Percentiles rank a stretch among this genome's conserved stretches.
Conservation (phyloP, 345 rosid species). For the Erodium maritimum region DNA sequence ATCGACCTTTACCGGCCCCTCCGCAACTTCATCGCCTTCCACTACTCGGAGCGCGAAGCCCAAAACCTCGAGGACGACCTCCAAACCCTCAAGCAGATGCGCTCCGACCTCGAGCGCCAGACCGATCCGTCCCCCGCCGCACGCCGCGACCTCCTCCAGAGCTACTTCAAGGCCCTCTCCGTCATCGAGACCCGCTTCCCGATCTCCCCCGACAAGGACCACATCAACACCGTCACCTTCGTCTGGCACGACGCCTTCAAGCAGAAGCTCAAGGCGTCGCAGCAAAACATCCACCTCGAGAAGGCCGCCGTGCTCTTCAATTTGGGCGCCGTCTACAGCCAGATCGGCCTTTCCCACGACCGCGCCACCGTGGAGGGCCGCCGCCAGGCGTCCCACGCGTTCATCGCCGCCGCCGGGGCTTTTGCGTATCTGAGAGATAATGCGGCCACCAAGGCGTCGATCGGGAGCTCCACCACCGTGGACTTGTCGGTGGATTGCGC, state of each 20-base stretch:
- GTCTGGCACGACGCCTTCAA: constrained; percentile 87
- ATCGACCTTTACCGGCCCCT: constrained; percentile 88
- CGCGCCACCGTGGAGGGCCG: constrained; percentile 77
- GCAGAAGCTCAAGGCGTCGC: constrained; percentile 68
- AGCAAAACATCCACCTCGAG: constrained; percentile 86
- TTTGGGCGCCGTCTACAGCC: constrained; percentile 74
- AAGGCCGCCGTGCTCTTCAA: constrained; percentile 86
- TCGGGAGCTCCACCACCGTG: constrained; percentile 63
- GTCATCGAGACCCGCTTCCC: constrained; percentile 92
- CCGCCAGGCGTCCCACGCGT: constrained; percentile 81
- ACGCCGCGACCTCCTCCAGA: constrained; percentile 72
- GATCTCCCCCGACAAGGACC: constrained; percentile 72
- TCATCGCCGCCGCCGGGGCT: constrained; percentile 77
- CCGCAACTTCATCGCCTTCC: constrained; percentile 63
- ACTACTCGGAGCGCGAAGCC: constrained; percentile 95
- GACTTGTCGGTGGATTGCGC: constrained; percentile 82
- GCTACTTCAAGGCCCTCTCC: constrained; percentile 67
- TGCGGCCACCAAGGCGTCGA: constrained; percentile 59
- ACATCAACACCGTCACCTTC: constrained; percentile 68
- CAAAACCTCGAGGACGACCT: constrained; percentile 91
- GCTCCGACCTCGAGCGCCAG: constrained; percentile 70
- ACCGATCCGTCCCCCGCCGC: constrained; percentile 60
- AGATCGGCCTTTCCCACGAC: constrained; percentile 72
- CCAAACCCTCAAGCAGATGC: constrained; percentile 51
- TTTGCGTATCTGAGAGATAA: constrained; percentile 67